These are phyloP conservation scores for Astrothelium macrocarpum DNA, from an alignment of 495 filamentous ascomycete species.

Conservation along the genomic window DNA sequence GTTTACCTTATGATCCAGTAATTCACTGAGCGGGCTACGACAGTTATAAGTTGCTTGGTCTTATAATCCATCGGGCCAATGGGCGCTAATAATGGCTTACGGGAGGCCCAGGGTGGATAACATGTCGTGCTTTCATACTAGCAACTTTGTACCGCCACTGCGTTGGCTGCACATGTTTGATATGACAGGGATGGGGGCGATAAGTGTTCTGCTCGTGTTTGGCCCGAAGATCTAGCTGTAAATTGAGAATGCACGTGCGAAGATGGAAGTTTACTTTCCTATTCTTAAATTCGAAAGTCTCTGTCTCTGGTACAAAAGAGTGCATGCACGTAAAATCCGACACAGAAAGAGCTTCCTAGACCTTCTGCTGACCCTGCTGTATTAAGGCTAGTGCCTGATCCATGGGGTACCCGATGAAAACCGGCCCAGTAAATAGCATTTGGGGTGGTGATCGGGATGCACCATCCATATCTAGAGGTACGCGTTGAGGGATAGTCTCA, in stretches of 20 bases:
- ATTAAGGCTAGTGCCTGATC: constrained; percentile 67
- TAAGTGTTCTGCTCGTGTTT: too few species aligned
- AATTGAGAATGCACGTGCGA: too few species aligned
- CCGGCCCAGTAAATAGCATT: constrained; percentile 75
- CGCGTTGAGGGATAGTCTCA: constrained; percentile 18
- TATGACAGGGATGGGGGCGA: too few species aligned
- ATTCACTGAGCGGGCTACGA: neutral
- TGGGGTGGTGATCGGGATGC: constrained; percentile 35
- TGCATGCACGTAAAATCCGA: too few species aligned
- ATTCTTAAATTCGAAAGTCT: too few species aligned
- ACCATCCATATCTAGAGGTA: constrained; percentile 14
- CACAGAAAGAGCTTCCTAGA: neutral
- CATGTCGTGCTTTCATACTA: too few species aligned
- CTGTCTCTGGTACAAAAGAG: too few species aligned
- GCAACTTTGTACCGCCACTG: too few species aligned
- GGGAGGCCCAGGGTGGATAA: too few species aligned
- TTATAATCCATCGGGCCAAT: neutral
- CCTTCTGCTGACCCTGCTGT: constrained; percentile 35
- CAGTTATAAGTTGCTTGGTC: neutral
- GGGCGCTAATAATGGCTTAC: neutral
- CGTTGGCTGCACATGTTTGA: too few species aligned
- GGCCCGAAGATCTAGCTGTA: too few species aligned
- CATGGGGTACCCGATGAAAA: constrained; percentile 79
- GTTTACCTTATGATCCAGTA: neutral
- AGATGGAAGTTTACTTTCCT: too few species aligned